Evolutionary conservation across 1,284 basidiomycete species (phyloP), one percentile per base, ranked within the genome.

Genomic region (Ganoderma resinaceum): DNA sequence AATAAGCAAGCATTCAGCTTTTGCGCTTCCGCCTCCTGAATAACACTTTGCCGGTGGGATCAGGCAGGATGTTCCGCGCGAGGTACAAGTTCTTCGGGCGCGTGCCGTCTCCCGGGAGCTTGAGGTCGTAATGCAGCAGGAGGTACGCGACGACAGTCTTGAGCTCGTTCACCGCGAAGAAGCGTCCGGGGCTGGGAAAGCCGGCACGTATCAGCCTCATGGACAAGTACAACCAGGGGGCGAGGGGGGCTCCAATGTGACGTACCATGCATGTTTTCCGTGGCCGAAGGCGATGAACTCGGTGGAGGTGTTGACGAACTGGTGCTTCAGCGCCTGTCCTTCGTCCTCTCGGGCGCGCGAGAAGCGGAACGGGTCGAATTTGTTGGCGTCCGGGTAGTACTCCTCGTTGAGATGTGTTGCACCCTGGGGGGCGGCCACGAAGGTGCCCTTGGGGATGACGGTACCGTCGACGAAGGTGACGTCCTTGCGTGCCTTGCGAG

Each of bases 391-490:
- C 9, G 71, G 82, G 85, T 11, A 71, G 53, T 80, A 72, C 20
- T 78, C 73, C 31, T 81, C 78, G 69, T 86, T 80, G 66, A 71
- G 76, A 71, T 86, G 85, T 76, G 26, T 75, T 75, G 65, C 82
- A 75, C 59, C 83, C 82, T 14, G 82, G 63, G 83, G 6, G 79
- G 77, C 43, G 2, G 52, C 52, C 6, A 73, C 58, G 80, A 74
- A 53, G 80, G 80, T 3, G 83, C 83, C 84, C 16, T 75, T 72
- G 18, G 83, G 82, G 66, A 86, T 74, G 14, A 72, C 77, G 20
- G 82, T 82, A 31, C 85, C 84, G 58, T 86, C 79, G 18, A 82
- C 79, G 69, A 86, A 82, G 3, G 76, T 78, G 66, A 82, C 80
- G 37, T 81, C 78, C 46, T 78, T 72, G 76, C 82, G 70, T 14